These are phyloP conservation scores for Vicia sativa DNA, from an alignment of 306 rosid genomes.

Conservation along the genomic window DNA sequence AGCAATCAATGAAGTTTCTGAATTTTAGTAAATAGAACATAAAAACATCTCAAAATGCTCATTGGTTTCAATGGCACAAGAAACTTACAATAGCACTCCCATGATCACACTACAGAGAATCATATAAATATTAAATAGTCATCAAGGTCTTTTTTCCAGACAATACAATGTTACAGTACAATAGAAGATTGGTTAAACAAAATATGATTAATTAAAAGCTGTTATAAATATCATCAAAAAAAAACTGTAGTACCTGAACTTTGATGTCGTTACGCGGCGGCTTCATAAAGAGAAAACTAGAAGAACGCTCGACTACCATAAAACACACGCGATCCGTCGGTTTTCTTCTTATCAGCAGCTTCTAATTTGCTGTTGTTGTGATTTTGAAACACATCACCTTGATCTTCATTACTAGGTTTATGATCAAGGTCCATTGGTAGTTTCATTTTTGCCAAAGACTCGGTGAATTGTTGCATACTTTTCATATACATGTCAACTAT, in stretches of 20 bases:
- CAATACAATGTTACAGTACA: background rate
- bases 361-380: slow-evolving; percentile 48
- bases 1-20: slow-evolving; percentile 13
- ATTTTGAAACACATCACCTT: slow-evolving; percentile 56
- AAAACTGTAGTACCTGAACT: slow-evolving; percentile 29
- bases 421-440: slow-evolving; percentile 83
- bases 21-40: slow-evolving; percentile 1
- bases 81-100: slow-evolving; percentile 25
- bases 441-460: slow-evolving; percentile 87
- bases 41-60: background rate
- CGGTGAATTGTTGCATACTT: slow-evolving; percentile 88
- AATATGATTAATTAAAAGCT: slow-evolving; percentile 9
- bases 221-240: slow-evolving; percentile 29
- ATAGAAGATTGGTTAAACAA: slow-evolving; percentile 30
- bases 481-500: slow-evolving; percentile 91
- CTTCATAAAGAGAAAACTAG: slow-evolving; percentile 47
- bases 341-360: slow-evolving; percentile 63
- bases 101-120: slow-evolving; percentile 29
- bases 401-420: slow-evolving; percentile 53
- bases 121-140: slow-evolving; percentile 13
- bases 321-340: slow-evolving; percentile 79
- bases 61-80: slow-evolving; percentile 26
- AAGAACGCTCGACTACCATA: slow-evolving; percentile 93
- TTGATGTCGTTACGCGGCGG: slow-evolving; percentile 13
- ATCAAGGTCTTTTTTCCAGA: background rate